Evolutionary conservation across 2,329 filamentous ascomycete species (phyloP), one percentile per base, ranked within the genome.

Genomic region (Tolypocladium album): DNA sequence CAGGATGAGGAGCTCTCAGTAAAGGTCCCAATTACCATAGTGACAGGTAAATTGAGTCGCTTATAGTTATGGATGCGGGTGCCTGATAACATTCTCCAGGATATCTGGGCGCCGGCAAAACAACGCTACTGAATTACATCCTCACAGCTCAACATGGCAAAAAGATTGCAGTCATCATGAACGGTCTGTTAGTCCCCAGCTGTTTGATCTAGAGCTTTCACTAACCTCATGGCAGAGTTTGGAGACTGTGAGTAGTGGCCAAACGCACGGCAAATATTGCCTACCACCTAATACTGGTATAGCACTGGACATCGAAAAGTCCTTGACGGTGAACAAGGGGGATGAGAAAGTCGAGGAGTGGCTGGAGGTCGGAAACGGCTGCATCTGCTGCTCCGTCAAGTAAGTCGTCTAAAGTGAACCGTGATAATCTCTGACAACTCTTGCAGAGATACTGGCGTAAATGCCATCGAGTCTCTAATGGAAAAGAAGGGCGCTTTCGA

Each of bases 311-410:
- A 96, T 99, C 64, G 94, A 99, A 73, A 97, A 96, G 72, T 92
- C 92, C 52, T 81, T 99, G 63, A 97, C 93, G 0, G 87, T 99
- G 66, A 96, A 88, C 71, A 87, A 92, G 70, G 88, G 88, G 61
- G 89, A 86, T 45, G 85, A 93, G 69, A 83, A 91, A 69, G 89
- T 93, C 8, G 88, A 94, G 70, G 92, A 96, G 78, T 99, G 95
- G 90, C 85, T 99, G 36, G 92, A 97, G 63, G 86, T 99, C 58
- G 92, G 90, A 58, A 99, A 99, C 67, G 94, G 94, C 63, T 99
- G 94, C 72, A 92, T 99, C 65, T 99, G 94, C 76, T 99, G 94
- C 76, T 96, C 92, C 3, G 92, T 97, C 67, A 99, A 97, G 86
- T 92, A 79, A 60, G 70, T 65, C 34, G 8, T 3, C 15, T 40